Base-by-base conservation (phyloP, 441 rosid species). In the Erodium trifolium region DNA sequence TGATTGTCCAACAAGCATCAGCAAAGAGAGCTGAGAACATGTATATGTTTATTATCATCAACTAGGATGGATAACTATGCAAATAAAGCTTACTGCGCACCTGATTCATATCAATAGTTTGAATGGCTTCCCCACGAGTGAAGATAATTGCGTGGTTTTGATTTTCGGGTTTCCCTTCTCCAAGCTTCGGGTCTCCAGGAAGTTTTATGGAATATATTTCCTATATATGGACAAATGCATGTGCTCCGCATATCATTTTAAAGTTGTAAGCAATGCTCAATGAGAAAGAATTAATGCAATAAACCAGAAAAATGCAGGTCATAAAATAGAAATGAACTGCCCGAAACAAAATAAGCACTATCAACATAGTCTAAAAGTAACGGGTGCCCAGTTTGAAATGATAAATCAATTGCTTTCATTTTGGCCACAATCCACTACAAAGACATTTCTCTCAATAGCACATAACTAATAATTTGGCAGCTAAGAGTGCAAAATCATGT, bases 51-150 rank as follows among this genome's bases (percentile, higher is more conserved):
- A 62, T 62, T 3, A 62, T 27, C 35, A 11, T 13, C 29, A 27
- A 62, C 27, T 55, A 55, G 19, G 27, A 37, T 37, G 45, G 45
- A 55, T 55, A 55, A 17, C 62, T 55, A 55, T 55, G 19, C 62
- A 55, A 17, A 16, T 12, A 29, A 62, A 27, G 16, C 37, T 29
- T 12, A 27, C 29, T 34, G 16, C 64, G 13, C 6, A 89, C 99
- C 92, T 95, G 99, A 82, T 95, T 95, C 99, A 95, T 95, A 83
- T 95, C 99, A 75, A 95, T 95, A 41, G 99, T 95, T 78, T 95
- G 99, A 73, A 95, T 68, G 57, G 98, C 98, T 83, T 84, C 86
- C 81, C 99, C 99, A 49, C 99, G 98, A 71, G 99, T 92, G 82
- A 95, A 95, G 66, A 95, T 70, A 80, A 95, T 78, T 13, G 99